Evolutionary conservation across 495 filamentous ascomycete species (phyloP).

Genomic region (Parathielavia hyrcaniae): DNA sequence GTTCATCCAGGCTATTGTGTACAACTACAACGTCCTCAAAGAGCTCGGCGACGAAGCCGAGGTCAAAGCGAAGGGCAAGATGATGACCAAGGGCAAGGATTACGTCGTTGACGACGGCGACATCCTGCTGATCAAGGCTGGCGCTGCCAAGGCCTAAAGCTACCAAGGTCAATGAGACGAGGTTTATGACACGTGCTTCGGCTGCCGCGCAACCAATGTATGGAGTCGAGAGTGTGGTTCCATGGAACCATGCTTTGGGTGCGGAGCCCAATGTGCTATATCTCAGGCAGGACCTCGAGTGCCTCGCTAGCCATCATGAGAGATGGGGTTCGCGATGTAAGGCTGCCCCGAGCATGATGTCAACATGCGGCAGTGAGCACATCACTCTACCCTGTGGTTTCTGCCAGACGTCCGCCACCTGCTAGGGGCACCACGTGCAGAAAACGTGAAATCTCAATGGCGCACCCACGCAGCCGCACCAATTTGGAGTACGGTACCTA

Average conservation of each 20-base stretch:
- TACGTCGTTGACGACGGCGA: conserved; percentile 79
- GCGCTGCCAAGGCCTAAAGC: conserved; percentile 73
- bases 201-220: conserved; percentile 1
- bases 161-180: conserved; percentile 18
- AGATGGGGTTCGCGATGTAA: not conserved
- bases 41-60: conserved; percentile 82
- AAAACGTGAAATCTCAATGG: too few relatives aligned
- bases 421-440: too few relatives aligned
- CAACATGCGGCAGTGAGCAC: too few relatives aligned
- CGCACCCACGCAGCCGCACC: too few relatives aligned
- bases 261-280: not conserved
- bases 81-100: conserved; percentile 99
- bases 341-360: too few relatives aligned
- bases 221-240: not conserved
- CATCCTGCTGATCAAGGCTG: conserved; percentile 86
- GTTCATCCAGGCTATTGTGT: conserved; percentile 94
- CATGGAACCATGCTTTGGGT: not conserved
- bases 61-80: conserved; percentile 88
- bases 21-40: conserved; percentile 72
- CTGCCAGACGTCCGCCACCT: too few relatives aligned
- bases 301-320: not conserved
- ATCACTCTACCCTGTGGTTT: too few relatives aligned
- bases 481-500: too few relatives aligned
- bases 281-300: not conserved
- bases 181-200: conserved; percentile 12